These are phyloP conservation scores for Plasmodium chabaudi DNA, from an alignment of 169 alveolate genomes.

Conservation along the genomic window DNA sequence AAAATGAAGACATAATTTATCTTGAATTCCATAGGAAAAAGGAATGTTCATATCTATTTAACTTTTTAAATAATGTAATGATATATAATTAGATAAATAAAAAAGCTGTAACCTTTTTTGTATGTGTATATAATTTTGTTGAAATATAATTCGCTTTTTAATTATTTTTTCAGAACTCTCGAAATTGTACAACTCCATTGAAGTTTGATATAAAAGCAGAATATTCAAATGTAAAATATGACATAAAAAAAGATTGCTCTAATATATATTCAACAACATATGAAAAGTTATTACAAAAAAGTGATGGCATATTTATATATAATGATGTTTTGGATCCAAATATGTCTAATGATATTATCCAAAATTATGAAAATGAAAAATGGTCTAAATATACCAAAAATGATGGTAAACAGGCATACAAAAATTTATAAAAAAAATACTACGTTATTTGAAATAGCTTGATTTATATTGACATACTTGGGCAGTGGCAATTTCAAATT, in stretches of 20 bases:
- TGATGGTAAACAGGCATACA: conserved; percentile 9
- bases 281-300: background rate
- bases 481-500: too few species aligned
- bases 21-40: conserved; percentile 54
- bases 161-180: conserved; percentile 6
- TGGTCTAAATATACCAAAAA: conserved; percentile 59
- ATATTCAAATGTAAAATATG: conserved; percentile 32
- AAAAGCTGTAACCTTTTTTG: background rate
- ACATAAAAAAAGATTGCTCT: conserved; percentile 15
- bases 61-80: conserved; percentile 30
- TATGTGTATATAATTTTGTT: background rate
- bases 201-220: conserved; percentile 24
- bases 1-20: conserved; percentile 18
- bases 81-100: background rate
- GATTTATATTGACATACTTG: too few species aligned
- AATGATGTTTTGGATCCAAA: conserved; percentile 18
- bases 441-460: too few species aligned
- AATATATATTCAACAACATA: background rate
- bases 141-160: background rate
- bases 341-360: conserved; percentile 11
- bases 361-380: conserved; percentile 13
- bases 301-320: conserved; percentile 3
- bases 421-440: too few species aligned
- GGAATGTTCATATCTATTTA: conserved; percentile 31
- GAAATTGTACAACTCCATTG: background rate